phyloP scores from a whole-genome alignment of 2,329 filamentous ascomycete species.

The Aschersonia sp. region DNA sequence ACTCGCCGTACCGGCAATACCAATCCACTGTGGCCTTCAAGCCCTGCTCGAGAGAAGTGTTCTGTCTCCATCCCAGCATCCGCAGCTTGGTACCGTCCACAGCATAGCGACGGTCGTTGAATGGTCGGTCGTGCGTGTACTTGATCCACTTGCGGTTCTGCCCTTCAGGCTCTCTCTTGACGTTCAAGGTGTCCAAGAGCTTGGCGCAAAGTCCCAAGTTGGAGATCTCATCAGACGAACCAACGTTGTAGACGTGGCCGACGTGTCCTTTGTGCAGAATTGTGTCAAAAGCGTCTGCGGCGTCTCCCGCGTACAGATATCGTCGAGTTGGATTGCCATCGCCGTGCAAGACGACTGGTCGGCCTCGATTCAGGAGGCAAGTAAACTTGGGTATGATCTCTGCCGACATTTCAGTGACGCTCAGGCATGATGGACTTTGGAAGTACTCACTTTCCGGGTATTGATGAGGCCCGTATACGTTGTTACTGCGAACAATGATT shows the following conservation, averaged over 20 bases:
- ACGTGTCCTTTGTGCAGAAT: constrained; percentile 64
- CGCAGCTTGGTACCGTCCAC: constrained; percentile 56
- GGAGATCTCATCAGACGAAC: constrained; percentile 63
- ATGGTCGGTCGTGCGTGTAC: constrained; percentile 64
- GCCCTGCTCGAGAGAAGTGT: constrained; percentile 48
- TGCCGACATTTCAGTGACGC: constrained; percentile 15
- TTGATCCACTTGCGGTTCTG: constrained; percentile 52
- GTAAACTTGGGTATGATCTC: constrained; percentile 78
- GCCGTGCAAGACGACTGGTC: constrained; percentile 60
- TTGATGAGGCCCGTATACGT: constrained; percentile 75
- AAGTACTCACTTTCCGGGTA: constrained; percentile 59
- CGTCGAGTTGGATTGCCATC: constrained; percentile 60
- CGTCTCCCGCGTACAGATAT: constrained; percentile 68
- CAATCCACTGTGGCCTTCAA: constrained; percentile 51
- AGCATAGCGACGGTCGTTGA: constrained; percentile 61
- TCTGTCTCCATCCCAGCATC: constrained; percentile 54
- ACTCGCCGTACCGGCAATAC: constrained; percentile 51
- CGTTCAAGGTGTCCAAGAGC: constrained; percentile 47
- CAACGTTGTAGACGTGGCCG: constrained; percentile 71
- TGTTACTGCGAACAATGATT: constrained; percentile 71
- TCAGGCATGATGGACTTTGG: background rate
- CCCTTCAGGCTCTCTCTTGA: constrained; percentile 32
- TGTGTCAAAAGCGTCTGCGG: constrained; percentile 69
- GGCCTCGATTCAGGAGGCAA: constrained; percentile 50
- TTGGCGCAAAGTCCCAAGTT: constrained; percentile 55